Evolutionary conservation across 768 basidiomycete species (phyloP).

Genomic region (Gymnopilus junonius): DNA sequence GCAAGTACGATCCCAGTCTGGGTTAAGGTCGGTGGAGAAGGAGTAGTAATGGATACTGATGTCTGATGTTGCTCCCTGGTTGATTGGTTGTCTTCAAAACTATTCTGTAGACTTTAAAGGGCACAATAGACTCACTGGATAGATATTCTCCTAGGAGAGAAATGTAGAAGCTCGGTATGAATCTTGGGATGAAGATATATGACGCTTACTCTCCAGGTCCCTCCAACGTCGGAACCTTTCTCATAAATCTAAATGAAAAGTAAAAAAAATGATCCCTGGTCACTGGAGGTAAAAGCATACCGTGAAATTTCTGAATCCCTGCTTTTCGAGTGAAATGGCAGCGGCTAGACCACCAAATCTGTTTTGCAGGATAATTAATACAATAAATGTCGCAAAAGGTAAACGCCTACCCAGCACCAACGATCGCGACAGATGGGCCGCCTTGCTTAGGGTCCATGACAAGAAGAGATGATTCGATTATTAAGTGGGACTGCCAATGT

Average conservation of each 20-base stretch:
- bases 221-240: conserved; percentile 47
- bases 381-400: too few species aligned
- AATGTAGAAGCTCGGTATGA: neutral
- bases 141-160: conserved; percentile 34
- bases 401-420: conserved; percentile 37
- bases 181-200: conserved; percentile 16
- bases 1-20: conserved; percentile 46
- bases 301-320: conserved; percentile 43
- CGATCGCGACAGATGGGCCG: conserved; percentile 26
- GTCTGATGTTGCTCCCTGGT: conserved; percentile 48
- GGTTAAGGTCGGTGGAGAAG: conserved; percentile 46
- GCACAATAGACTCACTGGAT: conserved; percentile 28
- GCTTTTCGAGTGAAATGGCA: conserved; percentile 45
- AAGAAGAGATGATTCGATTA: neutral
- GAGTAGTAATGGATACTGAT: conserved; percentile 45
- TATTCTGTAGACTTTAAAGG: neutral
- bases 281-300: conserved; percentile 27
- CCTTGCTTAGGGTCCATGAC: neutral
- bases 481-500: neutral
- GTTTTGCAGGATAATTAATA: too few species aligned
- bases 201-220: conserved; percentile 52
- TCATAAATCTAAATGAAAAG: conserved; percentile 43
- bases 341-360: conserved; percentile 47
- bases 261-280: neutral
- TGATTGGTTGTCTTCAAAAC: neutral